Percentiles rank a stretch among this genome's conserved stretches.
These are phyloP conservation scores for Quercus tomentella DNA, from an alignment of 331 rosid genomes.

Conservation along the genomic window DNA sequence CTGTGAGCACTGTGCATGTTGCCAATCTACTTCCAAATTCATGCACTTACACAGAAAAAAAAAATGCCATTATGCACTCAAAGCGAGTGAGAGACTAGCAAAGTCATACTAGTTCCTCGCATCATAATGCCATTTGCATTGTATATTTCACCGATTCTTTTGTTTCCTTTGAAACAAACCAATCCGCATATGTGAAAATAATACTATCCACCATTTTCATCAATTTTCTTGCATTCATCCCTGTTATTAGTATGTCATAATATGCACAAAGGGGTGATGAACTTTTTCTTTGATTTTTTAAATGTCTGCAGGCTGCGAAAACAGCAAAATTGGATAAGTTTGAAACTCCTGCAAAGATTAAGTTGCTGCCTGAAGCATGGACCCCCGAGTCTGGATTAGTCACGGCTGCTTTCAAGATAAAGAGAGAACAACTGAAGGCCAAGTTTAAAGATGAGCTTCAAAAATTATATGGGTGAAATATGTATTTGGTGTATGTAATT, in stretches of 20 bases:
- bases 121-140: neutral
- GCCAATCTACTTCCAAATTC: neutral
- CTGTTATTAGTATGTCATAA: neutral
- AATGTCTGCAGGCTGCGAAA: constrained; percentile 57
- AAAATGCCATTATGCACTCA: neutral
- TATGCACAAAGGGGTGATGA: neutral
- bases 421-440: constrained; percentile 77
- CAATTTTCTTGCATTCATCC: neutral
- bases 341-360: constrained; percentile 73
- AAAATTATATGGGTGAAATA: constrained; percentile 59
- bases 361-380: constrained; percentile 76
- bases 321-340: constrained; percentile 62
- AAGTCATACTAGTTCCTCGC: neutral
- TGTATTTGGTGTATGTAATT: neutral
- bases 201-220: neutral
- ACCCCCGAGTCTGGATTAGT: constrained; percentile 92
- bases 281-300: neutral
- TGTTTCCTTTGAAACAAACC: neutral
- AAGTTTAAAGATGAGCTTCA: constrained; percentile 69
- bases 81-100: neutral
- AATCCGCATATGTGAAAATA: neutral
- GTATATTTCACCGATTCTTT: neutral
- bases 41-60: neutral
- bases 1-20: no score
- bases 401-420: constrained; percentile 88